Conservation (phyloP, 2,329 filamentous ascomycete species). For the Parastagonospora avenae region DNA sequence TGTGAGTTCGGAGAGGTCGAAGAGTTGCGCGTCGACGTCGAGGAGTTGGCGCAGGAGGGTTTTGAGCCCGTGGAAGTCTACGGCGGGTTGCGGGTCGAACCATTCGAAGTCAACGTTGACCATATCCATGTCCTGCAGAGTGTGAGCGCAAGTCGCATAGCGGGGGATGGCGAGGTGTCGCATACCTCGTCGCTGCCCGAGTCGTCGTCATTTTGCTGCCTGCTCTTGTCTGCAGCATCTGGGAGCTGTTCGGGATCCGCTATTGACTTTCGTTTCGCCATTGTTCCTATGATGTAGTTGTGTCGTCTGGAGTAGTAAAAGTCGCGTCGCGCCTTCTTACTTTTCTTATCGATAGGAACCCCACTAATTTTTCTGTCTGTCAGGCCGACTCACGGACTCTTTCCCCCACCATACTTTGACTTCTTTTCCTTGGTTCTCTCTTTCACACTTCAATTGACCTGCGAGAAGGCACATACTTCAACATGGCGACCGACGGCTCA, state of each 20-base stretch:
- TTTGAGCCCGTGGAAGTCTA: slow-evolving; percentile 96
- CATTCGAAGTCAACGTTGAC: slow-evolving; percentile 98
- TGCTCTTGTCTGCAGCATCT: slow-evolving; percentile 40
- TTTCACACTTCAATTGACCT: slow-evolving; percentile 15
- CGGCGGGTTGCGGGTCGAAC: slow-evolving; percentile 89
- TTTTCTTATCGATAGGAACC: slow-evolving; percentile 22
- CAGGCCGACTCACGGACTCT: slow-evolving; percentile 20
- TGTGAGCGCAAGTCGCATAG: slow-evolving; percentile 14
- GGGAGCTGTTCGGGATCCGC: slow-evolving; percentile 43
- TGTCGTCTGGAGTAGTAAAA: slow-evolving; percentile 4
- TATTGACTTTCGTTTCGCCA: slow-evolving; percentile 45
- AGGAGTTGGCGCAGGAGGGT: slow-evolving; percentile 88
- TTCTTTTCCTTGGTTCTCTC: slow-evolving; percentile 8
- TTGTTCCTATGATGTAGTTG: slow-evolving; percentile 22
- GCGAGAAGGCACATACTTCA: slow-evolving; percentile 14
- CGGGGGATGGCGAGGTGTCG: slow-evolving; percentile 9
- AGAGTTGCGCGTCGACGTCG: slow-evolving; percentile 82
- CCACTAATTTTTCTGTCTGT: slow-evolving; percentile 10
- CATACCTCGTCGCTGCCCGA: slow-evolving; percentile 47
- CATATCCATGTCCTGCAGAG: slow-evolving; percentile 78
- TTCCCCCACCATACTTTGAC: slow-evolving; percentile 8
- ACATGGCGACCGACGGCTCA: slow-evolving; percentile 47
- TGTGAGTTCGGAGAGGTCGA: slow-evolving; percentile 84
- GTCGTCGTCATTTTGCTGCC: slow-evolving; percentile 39
- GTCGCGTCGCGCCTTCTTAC: slow-evolving; percentile 2